Base-by-base conservation (phyloP, 2,329 filamentous ascomycete genomes). In the Cytospora leucostoma region DNA sequence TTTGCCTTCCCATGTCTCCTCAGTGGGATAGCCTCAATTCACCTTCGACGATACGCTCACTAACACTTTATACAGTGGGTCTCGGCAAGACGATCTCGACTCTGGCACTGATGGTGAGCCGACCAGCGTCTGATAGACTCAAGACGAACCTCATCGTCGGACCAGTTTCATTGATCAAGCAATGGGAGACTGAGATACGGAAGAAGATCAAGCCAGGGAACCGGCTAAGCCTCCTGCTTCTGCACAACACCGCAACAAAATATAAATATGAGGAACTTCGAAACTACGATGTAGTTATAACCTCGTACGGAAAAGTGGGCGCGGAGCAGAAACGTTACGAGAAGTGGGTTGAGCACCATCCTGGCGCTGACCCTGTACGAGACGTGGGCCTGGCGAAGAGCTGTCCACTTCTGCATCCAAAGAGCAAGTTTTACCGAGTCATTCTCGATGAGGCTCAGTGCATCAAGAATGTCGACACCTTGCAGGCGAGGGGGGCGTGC, bases 11-110 rank as follows among this genome's bases (percentile, higher is more conserved):
- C 6, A 27, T 4, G 17, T 17, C 40, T 6, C 10, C 19, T 13
- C 7, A 33, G 7, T 8, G 5, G 49, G 27, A 17, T 32, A 19
- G 7, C 6, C 32, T n/a, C 1, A 34, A 19, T 19, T 40, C 38
- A n/a, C 2, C 15, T 44, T 8, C 27, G 33, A 10, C 17, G 17
- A 10, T 27, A 40, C 12, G 8, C 2, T 3, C 44, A 49, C 57
- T 59, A 59, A 59, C 12, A 2, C 5, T 7, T 33, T 4, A 4
- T 8, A 59, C 11, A 95, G 44, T 94, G 91, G 91, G 91, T 8
- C 78, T 94, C 12, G 91, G 91, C 8, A 94, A 95, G 75, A 94
- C 91, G 0, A 88, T 97, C 32, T 92, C 94, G 66, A 88, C 91
- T 6, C 80, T 97, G 27, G 85, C 93, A 4, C 81, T 97, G 51